Percentiles rank a stretch among this genome's conserved stretches.
These are phyloP conservation scores for Thamnidium elegans DNA, from an alignment of 192 early-diverging fungal species.

Conservation along the genomic window DNA sequence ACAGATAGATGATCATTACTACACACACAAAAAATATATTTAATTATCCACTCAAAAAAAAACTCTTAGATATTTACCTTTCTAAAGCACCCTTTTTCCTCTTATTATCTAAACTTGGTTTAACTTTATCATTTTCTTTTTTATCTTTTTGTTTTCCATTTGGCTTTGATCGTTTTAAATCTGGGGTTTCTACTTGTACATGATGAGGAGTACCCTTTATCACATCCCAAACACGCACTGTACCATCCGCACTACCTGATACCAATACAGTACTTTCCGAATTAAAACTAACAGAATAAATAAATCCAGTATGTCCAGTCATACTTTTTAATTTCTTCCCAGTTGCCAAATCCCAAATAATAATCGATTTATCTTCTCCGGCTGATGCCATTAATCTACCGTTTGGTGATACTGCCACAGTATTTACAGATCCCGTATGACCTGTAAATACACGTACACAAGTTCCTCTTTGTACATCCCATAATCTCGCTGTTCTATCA, in stretches of 20 bases:
- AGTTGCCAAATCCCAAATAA: conserved; percentile 88
- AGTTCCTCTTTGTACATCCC: conserved; percentile 88
- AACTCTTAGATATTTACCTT: conserved; percentile 22
- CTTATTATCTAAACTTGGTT: conserved; percentile 18
- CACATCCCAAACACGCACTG: conserved; percentile 89
- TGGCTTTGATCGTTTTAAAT: conserved; percentile 6
- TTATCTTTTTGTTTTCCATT: conserved; percentile 21
- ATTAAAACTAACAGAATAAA: conserved; percentile 89
- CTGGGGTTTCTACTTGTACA: background rate
- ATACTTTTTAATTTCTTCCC: conserved; percentile 81
- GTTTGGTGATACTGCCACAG: conserved; percentile 89
- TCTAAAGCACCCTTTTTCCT: conserved; percentile 31
- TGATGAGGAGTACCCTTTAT: conserved; percentile 45
- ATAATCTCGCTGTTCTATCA: conserved; percentile 85
- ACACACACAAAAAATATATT: background rate
- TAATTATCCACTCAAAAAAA: background rate
- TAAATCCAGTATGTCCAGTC: conserved; percentile 76
- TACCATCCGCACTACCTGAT: conserved; percentile 83
- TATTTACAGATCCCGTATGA: conserved; percentile 80
- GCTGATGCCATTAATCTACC: conserved; percentile 88
- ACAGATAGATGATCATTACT: conserved; percentile 61
- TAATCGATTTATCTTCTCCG: conserved; percentile 74
- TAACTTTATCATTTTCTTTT: conserved; percentile 17
- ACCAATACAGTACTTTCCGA: conserved; percentile 76
- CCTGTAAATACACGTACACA: conserved; percentile 90